Percentiles rank a stretch among this genome's conserved stretches.
These are phyloP conservation scores for Dactylonectria macrodidyma DNA, from an alignment of 2,329 filamentous ascomycete genomes.

Conservation along the genomic window DNA sequence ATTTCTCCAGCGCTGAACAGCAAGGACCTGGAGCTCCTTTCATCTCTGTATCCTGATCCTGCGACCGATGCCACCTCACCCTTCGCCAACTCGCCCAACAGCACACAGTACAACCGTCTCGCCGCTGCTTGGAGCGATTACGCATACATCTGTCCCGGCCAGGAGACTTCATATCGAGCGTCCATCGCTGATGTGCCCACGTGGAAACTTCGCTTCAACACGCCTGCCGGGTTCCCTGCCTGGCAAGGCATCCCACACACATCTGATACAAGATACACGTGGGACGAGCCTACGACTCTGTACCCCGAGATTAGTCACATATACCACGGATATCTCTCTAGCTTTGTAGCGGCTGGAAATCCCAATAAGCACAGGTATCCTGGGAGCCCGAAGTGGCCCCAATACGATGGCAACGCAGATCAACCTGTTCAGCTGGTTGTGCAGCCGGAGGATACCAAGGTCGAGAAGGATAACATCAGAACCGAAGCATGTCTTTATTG, in stretches of 20 bases:
- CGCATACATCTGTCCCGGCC: slow-evolving; percentile 60
- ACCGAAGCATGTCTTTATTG: slow-evolving; percentile 53
- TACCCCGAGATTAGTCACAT: slow-evolving; percentile 54
- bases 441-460: slow-evolving; percentile 48
- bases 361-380: slow-evolving; percentile 49
- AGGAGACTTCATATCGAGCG: slow-evolving; percentile 60
- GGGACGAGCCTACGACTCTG: slow-evolving; percentile 54
- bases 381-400: slow-evolving; percentile 39
- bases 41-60: slow-evolving; percentile 55
- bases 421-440: slow-evolving; percentile 50
- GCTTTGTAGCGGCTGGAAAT: slow-evolving; percentile 54
- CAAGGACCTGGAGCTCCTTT: slow-evolving; percentile 49
- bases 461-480: slow-evolving; percentile 53
- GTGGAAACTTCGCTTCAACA: slow-evolving; percentile 58
- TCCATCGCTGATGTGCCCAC: slow-evolving; percentile 51
- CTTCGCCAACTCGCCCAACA: slow-evolving; percentile 55
- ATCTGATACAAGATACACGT: slow-evolving; percentile 54
- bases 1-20: slow-evolving; percentile 50
- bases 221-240: slow-evolving; percentile 50
- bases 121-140: slow-evolving; percentile 61
- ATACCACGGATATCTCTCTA: slow-evolving; percentile 56
- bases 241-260: slow-evolving; percentile 58
- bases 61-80: slow-evolving; percentile 51
- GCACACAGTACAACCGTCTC: slow-evolving; percentile 61
- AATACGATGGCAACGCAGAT: slow-evolving; percentile 25